Evolutionary conservation across 1,139 yeast species (phyloP).

Genomic region (Yamadazyma atmosphaerica): DNA sequence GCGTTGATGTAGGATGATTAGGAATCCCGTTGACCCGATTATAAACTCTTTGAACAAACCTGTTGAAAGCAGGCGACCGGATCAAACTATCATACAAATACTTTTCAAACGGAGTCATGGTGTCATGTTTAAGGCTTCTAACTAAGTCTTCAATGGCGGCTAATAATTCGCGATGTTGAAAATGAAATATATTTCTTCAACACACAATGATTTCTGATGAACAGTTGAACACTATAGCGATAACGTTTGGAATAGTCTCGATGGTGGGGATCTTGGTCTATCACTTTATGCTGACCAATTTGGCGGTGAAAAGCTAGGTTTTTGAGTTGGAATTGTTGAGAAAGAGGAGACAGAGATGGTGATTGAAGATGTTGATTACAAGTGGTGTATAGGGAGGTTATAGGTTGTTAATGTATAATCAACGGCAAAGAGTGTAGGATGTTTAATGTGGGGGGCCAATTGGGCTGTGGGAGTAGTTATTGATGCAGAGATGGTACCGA

Average conservation of each 20-base stretch:
- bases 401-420: too few relatives aligned
- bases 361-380: too few relatives aligned
- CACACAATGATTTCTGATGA: slow-evolving; percentile 71
- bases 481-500: too few relatives aligned
- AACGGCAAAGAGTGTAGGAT: too few relatives aligned
- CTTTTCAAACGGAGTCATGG: slow-evolving; percentile 47
- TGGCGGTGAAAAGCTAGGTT: slow-evolving; percentile 7
- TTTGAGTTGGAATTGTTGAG: background rate
- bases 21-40: slow-evolving; percentile 56
- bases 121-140: too few relatives aligned
- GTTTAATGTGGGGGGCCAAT: too few relatives aligned
- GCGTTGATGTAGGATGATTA: slow-evolving; percentile 13
- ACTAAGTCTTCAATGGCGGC: too few relatives aligned
- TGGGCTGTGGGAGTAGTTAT: too few relatives aligned
- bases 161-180: too few relatives aligned
- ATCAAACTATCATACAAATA: slow-evolving; percentile 49
- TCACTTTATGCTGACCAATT: slow-evolving; percentile 55
- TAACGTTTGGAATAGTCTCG: slow-evolving; percentile 73
- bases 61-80: slow-evolving; percentile 63
- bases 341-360: too few relatives aligned
- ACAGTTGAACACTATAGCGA: slow-evolving; percentile 73
- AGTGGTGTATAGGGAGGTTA: too few relatives aligned
- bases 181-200: too few relatives aligned
- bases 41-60: slow-evolving; percentile 65
- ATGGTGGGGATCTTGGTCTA: slow-evolving; percentile 70